phyloP scores from a whole-genome alignment of 2,329 filamentous ascomycete species.

The Xylaria sp. region DNA sequence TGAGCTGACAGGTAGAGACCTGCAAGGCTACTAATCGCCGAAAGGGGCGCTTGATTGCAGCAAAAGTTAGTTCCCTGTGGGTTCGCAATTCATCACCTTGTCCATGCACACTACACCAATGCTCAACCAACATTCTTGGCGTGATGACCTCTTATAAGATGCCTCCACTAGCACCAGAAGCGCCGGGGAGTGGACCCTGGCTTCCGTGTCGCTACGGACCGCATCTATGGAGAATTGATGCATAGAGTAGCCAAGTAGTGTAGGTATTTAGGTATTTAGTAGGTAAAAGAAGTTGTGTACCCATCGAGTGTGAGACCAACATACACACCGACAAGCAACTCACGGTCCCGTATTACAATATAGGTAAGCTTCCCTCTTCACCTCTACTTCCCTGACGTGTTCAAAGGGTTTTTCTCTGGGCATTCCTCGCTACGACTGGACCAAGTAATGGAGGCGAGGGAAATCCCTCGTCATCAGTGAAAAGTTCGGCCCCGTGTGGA shows the following conservation, averaged over 20 bases:
- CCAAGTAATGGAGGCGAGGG: conserved; percentile 4
- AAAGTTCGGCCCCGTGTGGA: conserved; percentile 30
- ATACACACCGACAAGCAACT: conserved; percentile 10
- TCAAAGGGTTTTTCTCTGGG: conserved; percentile 2
- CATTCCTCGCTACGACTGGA: conserved; percentile 9
- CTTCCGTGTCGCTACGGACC: conserved; percentile 32
- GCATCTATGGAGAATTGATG: conserved; percentile 19
- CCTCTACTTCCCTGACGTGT: conserved; percentile 9
- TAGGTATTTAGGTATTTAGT: no score
- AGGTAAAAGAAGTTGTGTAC: conserved; percentile 6
- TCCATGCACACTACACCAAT: conserved; percentile 10
- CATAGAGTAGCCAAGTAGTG: no score
- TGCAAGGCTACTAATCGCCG: conserved; percentile 39
- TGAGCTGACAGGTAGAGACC: conserved; percentile 30
- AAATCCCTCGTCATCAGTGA: conserved; percentile 7
- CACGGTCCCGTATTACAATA: conserved; percentile 9
- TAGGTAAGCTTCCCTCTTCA: conserved; percentile 9
- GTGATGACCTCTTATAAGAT: conserved; percentile 19
- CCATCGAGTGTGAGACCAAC: conserved; percentile 6
- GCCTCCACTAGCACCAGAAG: conserved; percentile 28
- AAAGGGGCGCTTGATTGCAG: conserved; percentile 22
- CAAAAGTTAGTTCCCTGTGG: conserved; percentile 2
- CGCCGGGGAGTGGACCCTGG: conserved; percentile 25
- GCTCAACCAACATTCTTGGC: conserved; percentile 18
- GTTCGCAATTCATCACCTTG: conserved; percentile 26